Evolutionary conservation across 768 basidiomycete species (phyloP).

Genomic region (Daedaleopsis nitida): DNA sequence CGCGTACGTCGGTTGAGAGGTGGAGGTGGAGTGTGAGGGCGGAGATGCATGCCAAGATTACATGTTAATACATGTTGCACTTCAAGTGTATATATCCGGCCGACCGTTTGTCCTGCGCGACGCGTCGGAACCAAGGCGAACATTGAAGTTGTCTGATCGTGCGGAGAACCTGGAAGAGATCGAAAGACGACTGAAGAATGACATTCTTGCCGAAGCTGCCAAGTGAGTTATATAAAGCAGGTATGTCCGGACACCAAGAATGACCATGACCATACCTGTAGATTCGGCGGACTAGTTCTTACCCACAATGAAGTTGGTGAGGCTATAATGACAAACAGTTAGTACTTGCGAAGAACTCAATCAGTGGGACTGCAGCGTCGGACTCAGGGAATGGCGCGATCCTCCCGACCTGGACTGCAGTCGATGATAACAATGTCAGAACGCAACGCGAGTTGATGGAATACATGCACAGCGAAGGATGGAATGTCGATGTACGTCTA

Average conservation of each 20-base stretch:
- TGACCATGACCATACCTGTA: constrained; percentile 29
- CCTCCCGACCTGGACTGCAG: constrained; percentile 91
- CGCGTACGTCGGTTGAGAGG: neutral
- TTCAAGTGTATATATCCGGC: constrained; percentile 80
- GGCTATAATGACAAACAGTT: constrained; percentile 16
- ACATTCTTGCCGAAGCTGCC: constrained; percentile 84
- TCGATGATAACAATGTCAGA: constrained; percentile 80
- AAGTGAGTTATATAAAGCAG: constrained; percentile 44
- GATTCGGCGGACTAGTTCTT: constrained; percentile 87
- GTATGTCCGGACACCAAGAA: neutral
- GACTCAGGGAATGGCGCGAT: constrained; percentile 78
- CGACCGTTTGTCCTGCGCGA: constrained; percentile 93
- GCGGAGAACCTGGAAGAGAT: constrained; percentile 95
- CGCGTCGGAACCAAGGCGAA: constrained; percentile 77
- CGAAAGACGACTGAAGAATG: constrained; percentile 83
- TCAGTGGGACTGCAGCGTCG: constrained; percentile 37
- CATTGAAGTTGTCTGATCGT: constrained; percentile 83
- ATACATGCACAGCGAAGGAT: constrained; percentile 75
- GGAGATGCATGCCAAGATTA: neutral
- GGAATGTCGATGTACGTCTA: constrained; percentile 81
- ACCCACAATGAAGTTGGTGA: constrained; percentile 92
- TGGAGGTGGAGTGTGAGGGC: neutral
- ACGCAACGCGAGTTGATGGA: constrained; percentile 89
- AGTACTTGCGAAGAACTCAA: no score
- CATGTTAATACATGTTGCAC: constrained; percentile 6